Evolutionary conservation across 352 stramenopile genomes (phyloP), one percentile per base, ranked within the genome.

Genomic region (Blastocystis sp.): DNA sequence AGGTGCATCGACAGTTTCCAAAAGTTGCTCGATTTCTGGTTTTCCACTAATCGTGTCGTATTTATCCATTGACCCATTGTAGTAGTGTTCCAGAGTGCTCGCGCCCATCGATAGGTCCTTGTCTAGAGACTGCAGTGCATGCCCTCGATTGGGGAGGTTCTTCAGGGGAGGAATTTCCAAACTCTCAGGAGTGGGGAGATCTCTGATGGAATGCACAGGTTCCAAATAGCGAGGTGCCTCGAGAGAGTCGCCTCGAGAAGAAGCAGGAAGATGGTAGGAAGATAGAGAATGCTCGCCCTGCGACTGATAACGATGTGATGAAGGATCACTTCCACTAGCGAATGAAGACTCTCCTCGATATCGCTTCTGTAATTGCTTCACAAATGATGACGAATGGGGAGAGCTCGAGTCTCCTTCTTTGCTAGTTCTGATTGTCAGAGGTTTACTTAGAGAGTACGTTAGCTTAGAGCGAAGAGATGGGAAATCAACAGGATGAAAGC

Each of bases 1-100:
- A n/a, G 50, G 50, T n/a, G 50, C 50, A n/a, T 59, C 50, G 50
- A 99, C 93, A 94, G 96, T 91, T 93, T 99, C 91, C 99, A 99
- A 95, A 99, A 99, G 95, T 98, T 99, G 92, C 95, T 96, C 87
- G 93, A 90, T 59, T 79, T 87, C 8, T 64, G 73, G 37, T 8
- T 53, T 82, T 30, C 43, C 20, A 78, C 66, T 39, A 54, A 85
- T 59, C 30, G 73, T 68, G 41, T 85, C 73, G 53, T 85, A 85
- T 16, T 64, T 45, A 24, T 85, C 73, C 24, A 85, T 18, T 11
- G 45, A n/a, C 8, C 73, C 73, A n/a, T 65, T 54, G 0, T 37
- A 18, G 30, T 53, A 85, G 26, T 20, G n/a, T 16, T 85, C 73
- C 5, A 69, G 8, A 39, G 73, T 85, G 56, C 73, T 85, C 18